Evolutionary conservation across 108 stramenopile genomes (phyloP), one percentile per base, ranked within the genome.

Genomic region (Skeletonema potamos): DNA sequence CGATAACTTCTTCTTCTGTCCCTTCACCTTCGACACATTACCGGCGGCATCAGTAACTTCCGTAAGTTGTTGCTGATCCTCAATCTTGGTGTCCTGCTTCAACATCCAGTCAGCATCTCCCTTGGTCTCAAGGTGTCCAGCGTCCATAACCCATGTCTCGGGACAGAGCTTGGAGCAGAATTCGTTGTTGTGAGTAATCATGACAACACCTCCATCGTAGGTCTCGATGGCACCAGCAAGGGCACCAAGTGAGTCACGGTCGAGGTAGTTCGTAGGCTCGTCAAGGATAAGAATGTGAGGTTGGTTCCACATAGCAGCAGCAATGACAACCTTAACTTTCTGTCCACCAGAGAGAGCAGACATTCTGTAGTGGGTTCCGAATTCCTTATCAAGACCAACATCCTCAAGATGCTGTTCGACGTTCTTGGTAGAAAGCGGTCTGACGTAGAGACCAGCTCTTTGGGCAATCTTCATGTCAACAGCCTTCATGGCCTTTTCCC

Each of bases 131-230:
- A 95, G 87, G 76, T 96, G 95, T 61, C 97, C 97, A 71, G 93
- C 92, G 61, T 98, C 99, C 94, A 99, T 95, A 68, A 98, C 95
- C 99, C 99, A 99, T 18, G 97, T 98, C 84, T 98, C 99, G 29
- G 96, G 97, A 71, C 96, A 97, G 28, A 98, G 88, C 70, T 95
- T 89, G 27, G 86, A 89, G 51, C 95, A 91, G 89, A 99, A 99
- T 77, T 99, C 98, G 79, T 96, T 97, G 96, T 99, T 98, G 93
- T 99, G 99, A n/a, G 96, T 86, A 83, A 99, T 99, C 77, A 99
- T 98, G 74, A 99, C 96, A 46, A 99, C 94, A 72, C 99, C 99
- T 64, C 99, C 99, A 55, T 97, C 98, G 74, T 95, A 99, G 17
- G 76, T 76, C 74, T 97, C 92, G 80, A 99, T 99, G 68, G 97